Conservation (phyloP, 2,329 filamentous ascomycete genomes). For the Cercospora brassicicola region DNA sequence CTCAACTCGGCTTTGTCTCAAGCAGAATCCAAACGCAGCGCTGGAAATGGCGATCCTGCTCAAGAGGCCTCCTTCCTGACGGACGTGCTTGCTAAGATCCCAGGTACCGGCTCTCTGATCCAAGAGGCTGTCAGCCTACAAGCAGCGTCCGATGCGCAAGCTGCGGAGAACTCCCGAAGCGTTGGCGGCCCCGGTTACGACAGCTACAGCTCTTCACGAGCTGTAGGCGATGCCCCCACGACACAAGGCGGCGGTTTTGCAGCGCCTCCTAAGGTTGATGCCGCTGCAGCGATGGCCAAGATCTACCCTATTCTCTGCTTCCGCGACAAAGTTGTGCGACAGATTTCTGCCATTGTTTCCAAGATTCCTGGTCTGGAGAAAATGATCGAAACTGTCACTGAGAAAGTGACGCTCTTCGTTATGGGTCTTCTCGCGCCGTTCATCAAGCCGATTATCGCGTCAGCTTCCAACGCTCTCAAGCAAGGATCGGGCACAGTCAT, state of each 20-base stretch:
- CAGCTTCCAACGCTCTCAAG: conserved; percentile 81
- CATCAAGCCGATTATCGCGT: conserved; percentile 84
- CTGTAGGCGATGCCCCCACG: conserved; percentile 13
- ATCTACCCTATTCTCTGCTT: conserved; percentile 96
- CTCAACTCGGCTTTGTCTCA: conserved; percentile 48
- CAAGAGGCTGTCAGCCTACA: conserved; percentile 51
- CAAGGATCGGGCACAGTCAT: conserved; percentile 74
- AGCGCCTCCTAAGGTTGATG: conserved; percentile 27
- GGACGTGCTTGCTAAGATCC: conserved; percentile 72
- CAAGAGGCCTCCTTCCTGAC: conserved; percentile 55
- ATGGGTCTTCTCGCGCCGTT: conserved; percentile 89
- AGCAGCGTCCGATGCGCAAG: conserved; percentile 46
- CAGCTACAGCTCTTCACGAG: conserved; percentile 25
- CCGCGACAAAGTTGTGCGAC: conserved; percentile 87
- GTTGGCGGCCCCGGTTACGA: conserved; percentile 24
- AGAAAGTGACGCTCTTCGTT: conserved; percentile 88
- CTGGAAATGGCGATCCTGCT: conserved; percentile 36
- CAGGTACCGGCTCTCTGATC: conserved; percentile 53
- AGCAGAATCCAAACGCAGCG: conserved; percentile 39
- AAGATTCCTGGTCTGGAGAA: conserved; percentile 89
- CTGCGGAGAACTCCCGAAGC: conserved; percentile 19
- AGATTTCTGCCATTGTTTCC: conserved; percentile 79
- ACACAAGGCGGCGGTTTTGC: conserved; percentile 43
- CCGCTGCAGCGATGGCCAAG: conserved; percentile 50
- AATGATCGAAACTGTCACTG: conserved; percentile 89